These are phyloP conservation scores for Cardiosporidium cionae DNA, from an alignment of 169 alveolate species.

Conservation along the genomic window DNA sequence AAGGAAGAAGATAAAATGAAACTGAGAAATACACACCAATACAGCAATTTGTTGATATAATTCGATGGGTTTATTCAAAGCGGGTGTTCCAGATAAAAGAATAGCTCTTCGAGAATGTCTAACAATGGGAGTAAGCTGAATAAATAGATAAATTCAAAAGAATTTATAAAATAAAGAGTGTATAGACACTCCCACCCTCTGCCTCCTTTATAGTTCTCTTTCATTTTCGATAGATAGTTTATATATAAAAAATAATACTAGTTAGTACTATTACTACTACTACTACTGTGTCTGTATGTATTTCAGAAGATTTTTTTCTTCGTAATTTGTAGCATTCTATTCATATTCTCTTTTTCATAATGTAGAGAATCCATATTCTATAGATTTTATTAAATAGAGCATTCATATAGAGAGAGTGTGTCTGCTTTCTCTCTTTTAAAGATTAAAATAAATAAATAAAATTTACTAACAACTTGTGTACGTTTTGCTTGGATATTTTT, in stretches of 20 bases:
- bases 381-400: no score
- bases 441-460: background rate
- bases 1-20: background rate
- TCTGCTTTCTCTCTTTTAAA: background rate
- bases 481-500: slow-evolving; percentile 83
- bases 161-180: background rate
- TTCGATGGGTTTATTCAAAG: slow-evolving; percentile 83
- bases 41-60: slow-evolving; percentile 76
- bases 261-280: no score
- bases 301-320: no score
- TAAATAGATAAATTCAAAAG: no score
- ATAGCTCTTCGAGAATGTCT: slow-evolving; percentile 77
- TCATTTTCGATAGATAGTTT: no score
- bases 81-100: slow-evolving; percentile 89
- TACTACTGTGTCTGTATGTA: no score
- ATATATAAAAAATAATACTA: no score
- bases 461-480: slow-evolving; percentile 51
- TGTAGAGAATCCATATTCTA: no score
- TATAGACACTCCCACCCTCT: background rate
- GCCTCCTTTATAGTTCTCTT: background rate
- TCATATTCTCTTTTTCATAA: no score
- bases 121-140: slow-evolving; percentile 72
- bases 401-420: no score
- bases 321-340: no score
- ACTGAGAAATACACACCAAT: slow-evolving; percentile 19